Evolutionary conservation across 495 filamentous ascomycete species (phyloP).

Genomic region (Lasiosphaeris hirsuta): DNA sequence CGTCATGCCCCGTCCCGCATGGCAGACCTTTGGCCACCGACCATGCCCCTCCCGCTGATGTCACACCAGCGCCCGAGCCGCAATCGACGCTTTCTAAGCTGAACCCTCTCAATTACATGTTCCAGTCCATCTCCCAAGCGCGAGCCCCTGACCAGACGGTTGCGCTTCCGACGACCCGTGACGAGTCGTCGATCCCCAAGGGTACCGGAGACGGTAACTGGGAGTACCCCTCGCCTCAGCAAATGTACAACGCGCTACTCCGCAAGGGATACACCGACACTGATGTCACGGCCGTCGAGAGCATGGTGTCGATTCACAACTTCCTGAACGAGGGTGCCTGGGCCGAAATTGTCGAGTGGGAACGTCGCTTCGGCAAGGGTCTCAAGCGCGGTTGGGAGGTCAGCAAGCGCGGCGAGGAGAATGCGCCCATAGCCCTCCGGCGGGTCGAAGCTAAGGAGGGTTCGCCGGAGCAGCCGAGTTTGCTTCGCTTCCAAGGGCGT

Average conservation of each 20-base stretch:
- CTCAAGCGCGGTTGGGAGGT: slow-evolving; percentile 67
- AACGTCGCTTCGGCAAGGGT: slow-evolving; percentile 74
- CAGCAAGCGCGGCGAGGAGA: slow-evolving; percentile 69
- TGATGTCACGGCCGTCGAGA: slow-evolving; percentile 86
- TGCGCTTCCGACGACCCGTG: slow-evolving; percentile 70
- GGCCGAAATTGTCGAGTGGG: slow-evolving; percentile 90
- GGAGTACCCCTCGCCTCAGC: slow-evolving; percentile 97
- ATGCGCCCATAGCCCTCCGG: slow-evolving; percentile 31
- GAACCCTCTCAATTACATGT: slow-evolving; percentile 98
- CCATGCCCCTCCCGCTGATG: slow-evolving; percentile 45
- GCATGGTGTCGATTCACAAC: slow-evolving; percentile 97
- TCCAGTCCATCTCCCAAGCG: slow-evolving; percentile 73
- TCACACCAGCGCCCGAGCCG: slow-evolving; percentile 14
- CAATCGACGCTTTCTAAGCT: slow-evolving; percentile 62
- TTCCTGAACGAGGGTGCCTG: slow-evolving; percentile 97
- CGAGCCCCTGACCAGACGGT: slow-evolving; percentile 68
- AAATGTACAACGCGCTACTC: slow-evolving; percentile 98
- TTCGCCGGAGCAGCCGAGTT: slow-evolving; percentile 52
- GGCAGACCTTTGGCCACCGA: slow-evolving; percentile 48
- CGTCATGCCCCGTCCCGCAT: slow-evolving; percentile 46
- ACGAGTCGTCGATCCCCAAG: slow-evolving; percentile 80
- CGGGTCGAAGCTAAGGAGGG: slow-evolving; percentile 37
- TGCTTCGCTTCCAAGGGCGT: slow-evolving; percentile 83
- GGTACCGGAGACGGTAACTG: slow-evolving; percentile 75
- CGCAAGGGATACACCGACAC: slow-evolving; percentile 95